A percentile compares a stretch with the other conserved stretches of the same genome.
Conservation (phyloP, 192 early-diverging fungal genomes). For the Podila epicladia region DNA sequence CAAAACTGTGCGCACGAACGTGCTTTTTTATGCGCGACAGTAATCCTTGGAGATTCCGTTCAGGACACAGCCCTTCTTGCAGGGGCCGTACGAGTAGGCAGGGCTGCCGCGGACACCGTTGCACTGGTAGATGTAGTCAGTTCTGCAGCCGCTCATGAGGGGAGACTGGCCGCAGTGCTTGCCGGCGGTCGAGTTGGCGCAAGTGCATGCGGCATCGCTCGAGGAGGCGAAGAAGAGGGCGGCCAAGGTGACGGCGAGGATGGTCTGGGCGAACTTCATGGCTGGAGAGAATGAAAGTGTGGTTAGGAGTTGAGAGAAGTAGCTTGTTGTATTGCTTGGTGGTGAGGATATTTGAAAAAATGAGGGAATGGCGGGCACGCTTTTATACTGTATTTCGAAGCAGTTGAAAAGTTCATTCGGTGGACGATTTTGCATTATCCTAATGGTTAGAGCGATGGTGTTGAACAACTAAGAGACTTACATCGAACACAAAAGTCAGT, state of each 20-base stretch:
- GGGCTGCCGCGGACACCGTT: not conserved
- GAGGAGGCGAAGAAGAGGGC: not conserved
- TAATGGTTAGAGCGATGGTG: too few species aligned
- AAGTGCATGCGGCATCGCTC: not conserved
- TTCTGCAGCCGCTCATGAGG: not conserved
- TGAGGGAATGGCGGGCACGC: not conserved
- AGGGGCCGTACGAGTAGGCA: slow-evolving; percentile 2
- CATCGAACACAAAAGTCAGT: too few species aligned
- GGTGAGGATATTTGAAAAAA: not conserved
- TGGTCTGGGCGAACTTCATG: slow-evolving; percentile 2
- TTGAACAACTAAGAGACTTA: too few species aligned
- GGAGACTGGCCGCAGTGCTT: not conserved
- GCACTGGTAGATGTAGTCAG: slow-evolving; percentile 5
- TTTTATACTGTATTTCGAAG: not conserved
- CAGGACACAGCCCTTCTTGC: not conserved
- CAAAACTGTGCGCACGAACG: too few species aligned
- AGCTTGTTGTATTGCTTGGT: too few species aligned
- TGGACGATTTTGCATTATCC: too few species aligned
- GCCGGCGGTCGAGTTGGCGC: not conserved
- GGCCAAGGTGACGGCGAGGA: not conserved
- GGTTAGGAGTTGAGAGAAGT: not conserved
- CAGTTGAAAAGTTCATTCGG: not conserved
- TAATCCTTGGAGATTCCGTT: not conserved
- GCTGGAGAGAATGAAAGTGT: not conserved
- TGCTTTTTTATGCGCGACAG: not conserved